Evolutionary conservation across 2,329 filamentous ascomycete species (phyloP).

Genomic region (Aureobasidium sp.): DNA sequence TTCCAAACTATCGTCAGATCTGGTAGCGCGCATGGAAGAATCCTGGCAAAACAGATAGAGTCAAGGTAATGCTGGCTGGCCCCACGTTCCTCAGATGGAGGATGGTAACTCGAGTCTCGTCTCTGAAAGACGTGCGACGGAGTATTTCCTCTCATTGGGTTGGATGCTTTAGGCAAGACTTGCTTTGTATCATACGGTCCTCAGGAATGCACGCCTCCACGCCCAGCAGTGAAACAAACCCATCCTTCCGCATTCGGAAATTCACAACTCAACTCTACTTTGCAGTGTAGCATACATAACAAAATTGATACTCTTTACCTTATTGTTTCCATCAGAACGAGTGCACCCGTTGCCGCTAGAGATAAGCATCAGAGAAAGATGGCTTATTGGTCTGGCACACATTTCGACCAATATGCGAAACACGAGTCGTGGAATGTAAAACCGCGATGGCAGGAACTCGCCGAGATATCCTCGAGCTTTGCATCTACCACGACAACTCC

Average conservation of each 20-base stretch:
- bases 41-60: neutral
- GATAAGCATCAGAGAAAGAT: neutral
- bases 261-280: neutral
- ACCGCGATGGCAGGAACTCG: neutral
- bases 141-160: too few relatives aligned
- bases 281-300: too few relatives aligned
- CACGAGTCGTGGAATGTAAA: neutral
- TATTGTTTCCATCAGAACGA: too few relatives aligned
- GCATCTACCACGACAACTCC: neutral
- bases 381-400: neutral
- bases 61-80: too few relatives aligned
- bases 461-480: neutral
- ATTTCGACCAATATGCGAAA: neutral
- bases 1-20: neutral
- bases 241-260: neutral
- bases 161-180: too few relatives aligned
- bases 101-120: too few relatives aligned
- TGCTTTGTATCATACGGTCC: neutral
- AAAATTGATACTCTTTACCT: too few relatives aligned
- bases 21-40: neutral
- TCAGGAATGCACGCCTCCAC: neutral
- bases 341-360: too few relatives aligned
- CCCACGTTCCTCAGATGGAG: too few relatives aligned
- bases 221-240: neutral
- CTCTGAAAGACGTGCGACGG: too few relatives aligned